Percentiles rank a stretch among this genome's conserved stretches.
Evolutionary conservation across 2,329 filamentous ascomycete genomes (phyloP).

Genomic region (Botrytis hyacinthi): DNA sequence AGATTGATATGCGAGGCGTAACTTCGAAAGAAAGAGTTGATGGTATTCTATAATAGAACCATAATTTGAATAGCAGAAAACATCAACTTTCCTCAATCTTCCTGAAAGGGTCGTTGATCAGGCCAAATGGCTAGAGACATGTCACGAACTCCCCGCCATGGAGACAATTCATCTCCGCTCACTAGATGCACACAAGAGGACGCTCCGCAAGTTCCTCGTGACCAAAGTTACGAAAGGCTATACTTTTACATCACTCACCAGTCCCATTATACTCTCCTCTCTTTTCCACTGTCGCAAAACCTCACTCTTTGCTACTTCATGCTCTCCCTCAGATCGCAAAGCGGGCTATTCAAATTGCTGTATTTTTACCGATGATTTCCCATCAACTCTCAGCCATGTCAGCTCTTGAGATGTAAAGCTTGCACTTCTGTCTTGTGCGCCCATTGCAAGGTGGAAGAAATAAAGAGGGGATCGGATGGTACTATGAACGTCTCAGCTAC

Average conservation of each 20-base stretch:
- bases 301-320: slow-evolving; percentile 49
- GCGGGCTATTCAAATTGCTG: slow-evolving; percentile 43
- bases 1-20: too few species aligned
- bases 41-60: neutral
- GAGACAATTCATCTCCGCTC: slow-evolving; percentile 40
- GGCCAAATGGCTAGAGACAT: slow-evolving; percentile 41
- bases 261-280: slow-evolving; percentile 34
- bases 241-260: slow-evolving; percentile 33
- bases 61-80: too few species aligned
- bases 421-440: slow-evolving; percentile 43
- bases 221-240: slow-evolving; percentile 42
- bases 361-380: slow-evolving; percentile 43
- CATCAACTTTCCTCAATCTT: neutral
- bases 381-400: slow-evolving; percentile 41
- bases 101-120: slow-evolving; percentile 36
- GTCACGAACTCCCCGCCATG: slow-evolving; percentile 40
- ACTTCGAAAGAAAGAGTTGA: neutral
- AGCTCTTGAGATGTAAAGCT: slow-evolving; percentile 42
- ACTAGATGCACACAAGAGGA: slow-evolving; percentile 35
- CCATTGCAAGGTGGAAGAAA: slow-evolving; percentile 41
- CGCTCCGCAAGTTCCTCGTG: slow-evolving; percentile 43
- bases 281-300: slow-evolving; percentile 41
- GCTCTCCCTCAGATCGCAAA: slow-evolving; percentile 41
- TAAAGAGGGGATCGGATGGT: slow-evolving; percentile 44
- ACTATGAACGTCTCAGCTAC: slow-evolving; percentile 44